These are phyloP conservation scores for Licmophora abbreviata DNA, from an alignment of 108 stramenopile species.

Conservation along the genomic window DNA sequence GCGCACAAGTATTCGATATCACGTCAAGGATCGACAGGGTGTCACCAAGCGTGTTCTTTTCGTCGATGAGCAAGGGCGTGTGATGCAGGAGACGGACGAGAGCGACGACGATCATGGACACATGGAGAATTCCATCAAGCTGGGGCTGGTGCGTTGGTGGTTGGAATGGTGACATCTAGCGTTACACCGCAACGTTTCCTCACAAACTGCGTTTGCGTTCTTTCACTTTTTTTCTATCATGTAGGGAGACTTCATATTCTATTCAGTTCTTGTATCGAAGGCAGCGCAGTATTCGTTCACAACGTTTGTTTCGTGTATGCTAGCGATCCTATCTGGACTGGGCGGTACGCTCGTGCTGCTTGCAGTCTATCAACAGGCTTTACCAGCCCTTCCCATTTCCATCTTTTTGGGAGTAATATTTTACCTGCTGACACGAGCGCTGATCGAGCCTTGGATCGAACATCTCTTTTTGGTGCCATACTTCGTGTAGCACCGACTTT, in stretches of 20 bases:
- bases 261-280: slow-evolving; percentile 88
- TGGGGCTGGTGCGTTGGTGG: slow-evolving; percentile 40
- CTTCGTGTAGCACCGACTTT: too few species aligned
- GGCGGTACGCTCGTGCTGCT: slow-evolving; percentile 83
- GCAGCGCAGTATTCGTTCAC: slow-evolving; percentile 88
- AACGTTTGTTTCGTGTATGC: slow-evolving; percentile 79
- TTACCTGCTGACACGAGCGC: slow-evolving; percentile 52
- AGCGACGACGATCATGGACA: slow-evolving; percentile 11
- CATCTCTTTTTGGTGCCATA: slow-evolving; percentile 26
- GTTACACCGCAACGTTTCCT: slow-evolving; percentile 11
- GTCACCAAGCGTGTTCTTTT: slow-evolving; percentile 45
- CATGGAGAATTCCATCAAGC: slow-evolving; percentile 34
- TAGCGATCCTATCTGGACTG: slow-evolving; percentile 79
- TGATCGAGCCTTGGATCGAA: slow-evolving; percentile 70
- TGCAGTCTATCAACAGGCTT: slow-evolving; percentile 74
- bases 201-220: too few species aligned
- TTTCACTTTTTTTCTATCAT: not conserved
- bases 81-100: slow-evolving; percentile 10
- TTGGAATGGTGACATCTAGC: not conserved
- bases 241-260: slow-evolving; percentile 98
- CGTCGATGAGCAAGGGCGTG: slow-evolving; percentile 36
- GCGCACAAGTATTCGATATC: slow-evolving; percentile 13
- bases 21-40: slow-evolving; percentile 45
- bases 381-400: slow-evolving; percentile 89
- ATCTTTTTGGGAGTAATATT: slow-evolving; percentile 81